Conservation (phyloP, 768 basidiomycete species). For the Auriscalpium vulgare region DNA sequence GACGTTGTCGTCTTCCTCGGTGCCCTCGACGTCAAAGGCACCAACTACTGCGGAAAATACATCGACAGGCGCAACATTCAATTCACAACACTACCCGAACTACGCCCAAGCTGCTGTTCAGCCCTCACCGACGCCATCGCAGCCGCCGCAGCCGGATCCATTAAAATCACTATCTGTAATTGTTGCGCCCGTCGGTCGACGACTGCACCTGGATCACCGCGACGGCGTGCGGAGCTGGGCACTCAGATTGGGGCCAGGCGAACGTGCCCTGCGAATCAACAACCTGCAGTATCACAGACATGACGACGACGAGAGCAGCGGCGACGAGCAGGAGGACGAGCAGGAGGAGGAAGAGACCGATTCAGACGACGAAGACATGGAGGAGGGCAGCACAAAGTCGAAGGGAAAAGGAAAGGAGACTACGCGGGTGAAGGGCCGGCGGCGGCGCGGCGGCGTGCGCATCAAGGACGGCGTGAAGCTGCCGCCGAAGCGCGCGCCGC, state of each 20-base stretch:
- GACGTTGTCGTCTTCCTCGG: slow-evolving; percentile 11
- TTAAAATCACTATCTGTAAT: slow-evolving; percentile 19
- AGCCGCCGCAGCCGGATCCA: neutral
- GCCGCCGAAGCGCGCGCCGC: slow-evolving; percentile 15
- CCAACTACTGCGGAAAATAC: too few species aligned
- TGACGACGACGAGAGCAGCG: slow-evolving; percentile 56
- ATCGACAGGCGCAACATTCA: too few species aligned
- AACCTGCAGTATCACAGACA: slow-evolving; percentile 47
- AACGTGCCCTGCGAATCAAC: slow-evolving; percentile 46
- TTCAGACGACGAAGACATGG: slow-evolving; percentile 27
- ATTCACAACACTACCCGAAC: too few species aligned
- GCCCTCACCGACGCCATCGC: neutral
- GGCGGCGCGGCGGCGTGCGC: neutral
- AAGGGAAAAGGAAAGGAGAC: slow-evolving; percentile 5
- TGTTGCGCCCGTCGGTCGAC: slow-evolving; percentile 46
- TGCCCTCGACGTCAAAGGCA: neutral
- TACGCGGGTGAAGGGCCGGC: neutral
- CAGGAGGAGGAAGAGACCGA: slow-evolving; percentile 39
- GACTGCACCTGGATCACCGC: slow-evolving; percentile 49
- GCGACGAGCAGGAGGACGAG: slow-evolving; percentile 43
- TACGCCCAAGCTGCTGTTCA: too few species aligned
- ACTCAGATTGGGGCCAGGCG: slow-evolving; percentile 49
- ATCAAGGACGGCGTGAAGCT: slow-evolving; percentile 30
- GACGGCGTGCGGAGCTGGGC: slow-evolving; percentile 75
- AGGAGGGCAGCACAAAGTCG: slow-evolving; percentile 31